phyloP scores from a whole-genome alignment of 2,329 filamentous ascomycete species.

The Exophiala xenobiotica region DNA sequence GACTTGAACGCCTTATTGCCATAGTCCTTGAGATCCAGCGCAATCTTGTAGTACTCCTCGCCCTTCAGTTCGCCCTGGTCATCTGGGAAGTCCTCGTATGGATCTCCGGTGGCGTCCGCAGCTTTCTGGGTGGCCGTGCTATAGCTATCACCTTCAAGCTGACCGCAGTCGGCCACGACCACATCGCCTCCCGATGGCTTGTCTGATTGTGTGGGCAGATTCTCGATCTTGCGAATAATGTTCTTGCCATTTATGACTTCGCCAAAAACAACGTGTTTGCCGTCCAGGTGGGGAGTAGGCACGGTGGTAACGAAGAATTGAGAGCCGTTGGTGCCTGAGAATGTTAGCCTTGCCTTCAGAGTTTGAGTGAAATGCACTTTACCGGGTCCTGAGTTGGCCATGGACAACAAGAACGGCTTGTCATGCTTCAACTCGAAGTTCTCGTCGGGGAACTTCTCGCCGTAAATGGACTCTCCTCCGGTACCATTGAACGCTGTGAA shows the following conservation, averaged over 20 bases:
- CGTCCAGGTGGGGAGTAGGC: constrained; percentile 88
- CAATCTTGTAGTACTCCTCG: constrained; percentile 71
- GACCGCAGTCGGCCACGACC: constrained; percentile 78
- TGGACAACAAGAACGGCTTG: constrained; percentile 87
- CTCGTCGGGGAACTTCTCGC: constrained; percentile 95
- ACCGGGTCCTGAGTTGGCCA: constrained; percentile 96
- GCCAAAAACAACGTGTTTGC: constrained; percentile 96
- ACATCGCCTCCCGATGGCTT: constrained; percentile 78
- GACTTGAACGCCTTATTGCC: constrained; percentile 91
- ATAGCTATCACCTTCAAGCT: constrained; percentile 72
- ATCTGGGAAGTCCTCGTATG: constrained; percentile 94
- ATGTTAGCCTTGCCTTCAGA: constrained; percentile 8
- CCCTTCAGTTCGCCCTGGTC: constrained; percentile 68
- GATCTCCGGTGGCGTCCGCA: constrained; percentile 80
- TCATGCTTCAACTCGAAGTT: constrained; percentile 92
- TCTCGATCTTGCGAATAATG: constrained; percentile 85
- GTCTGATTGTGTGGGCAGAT: constrained; percentile 67
- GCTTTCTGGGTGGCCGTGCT: constrained; percentile 65
- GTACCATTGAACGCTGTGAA: constrained; percentile 95
- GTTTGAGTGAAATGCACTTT: no score
- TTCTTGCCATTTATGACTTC: constrained; percentile 92
- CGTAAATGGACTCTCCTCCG: constrained; percentile 95
- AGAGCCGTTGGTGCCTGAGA: constrained; percentile 81
- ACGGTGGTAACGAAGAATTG: constrained; percentile 99
- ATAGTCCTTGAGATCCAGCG: constrained; percentile 80